Evolutionary conservation across 805 yeast species (phyloP).

Genomic region (Candida koratica): DNA sequence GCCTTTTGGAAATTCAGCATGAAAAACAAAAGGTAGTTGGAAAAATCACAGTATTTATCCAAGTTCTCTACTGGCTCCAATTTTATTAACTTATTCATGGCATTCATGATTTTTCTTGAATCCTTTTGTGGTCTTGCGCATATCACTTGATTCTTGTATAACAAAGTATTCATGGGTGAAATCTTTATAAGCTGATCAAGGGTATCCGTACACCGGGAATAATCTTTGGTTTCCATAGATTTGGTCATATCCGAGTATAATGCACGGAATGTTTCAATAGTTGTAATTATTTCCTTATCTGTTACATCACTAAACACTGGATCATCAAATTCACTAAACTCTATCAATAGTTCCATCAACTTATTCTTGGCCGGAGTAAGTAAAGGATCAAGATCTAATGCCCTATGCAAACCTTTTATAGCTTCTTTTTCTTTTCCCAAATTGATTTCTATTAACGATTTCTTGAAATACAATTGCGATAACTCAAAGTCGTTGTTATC

Average conservation of each 20-base stretch:
- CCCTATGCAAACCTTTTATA: slow-evolving; percentile 46
- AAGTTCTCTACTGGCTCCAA: slow-evolving; percentile 26
- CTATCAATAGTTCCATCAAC: slow-evolving; percentile 46
- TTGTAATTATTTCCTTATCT: slow-evolving; percentile 14
- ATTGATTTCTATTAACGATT: slow-evolving; percentile 58
- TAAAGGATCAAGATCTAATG: slow-evolving; percentile 40
- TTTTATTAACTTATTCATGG: slow-evolving; percentile 24
- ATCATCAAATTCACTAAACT: slow-evolving; percentile 48
- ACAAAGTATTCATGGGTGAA: slow-evolving; percentile 40
- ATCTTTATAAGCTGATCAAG: slow-evolving; percentile 24
- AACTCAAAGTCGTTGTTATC: slow-evolving; percentile 30
- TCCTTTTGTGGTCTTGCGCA: slow-evolving; percentile 17
- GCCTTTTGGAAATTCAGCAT: slow-evolving; percentile 52
- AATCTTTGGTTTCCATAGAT: slow-evolving; percentile 2
- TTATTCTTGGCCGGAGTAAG: slow-evolving; percentile 48
- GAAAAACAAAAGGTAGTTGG: slow-evolving; percentile 42
- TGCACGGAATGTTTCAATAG: slow-evolving; percentile 17
- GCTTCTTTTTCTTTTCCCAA: slow-evolving; percentile 54
- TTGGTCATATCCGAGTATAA: slow-evolving; percentile 8
- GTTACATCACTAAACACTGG: slow-evolving; percentile 11
- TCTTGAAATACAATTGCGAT: slow-evolving; percentile 51
- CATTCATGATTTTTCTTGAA: slow-evolving; percentile 19
- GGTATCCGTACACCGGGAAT: slow-evolving; percentile 12
- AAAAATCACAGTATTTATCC: slow-evolving; percentile 20
- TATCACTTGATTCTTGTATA: slow-evolving; percentile 21